Base-by-base conservation (phyloP, 2,329 filamentous ascomycete genomes). In the Aspergillus terreus region DNA sequence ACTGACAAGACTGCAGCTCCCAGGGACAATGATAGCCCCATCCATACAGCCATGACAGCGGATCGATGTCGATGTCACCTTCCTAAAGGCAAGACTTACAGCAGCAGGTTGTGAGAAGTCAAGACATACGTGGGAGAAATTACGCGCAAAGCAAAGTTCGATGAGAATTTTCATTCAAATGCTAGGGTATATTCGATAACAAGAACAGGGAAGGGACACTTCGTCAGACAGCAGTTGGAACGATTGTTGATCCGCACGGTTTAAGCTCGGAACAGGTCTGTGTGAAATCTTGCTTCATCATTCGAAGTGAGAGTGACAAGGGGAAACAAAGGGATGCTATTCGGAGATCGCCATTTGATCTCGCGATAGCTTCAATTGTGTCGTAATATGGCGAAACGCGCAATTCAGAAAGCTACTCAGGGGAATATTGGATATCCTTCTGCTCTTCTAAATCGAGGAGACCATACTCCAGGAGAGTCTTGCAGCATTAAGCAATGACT, bases 251-350 rank as follows among this genome's bases (percentile, higher is more conserved):
- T 76, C 74, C 70, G 70, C 74, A 76, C 64, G 82, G 76, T 75
- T 76, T 77, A 75, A 47, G 30, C 76, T 90, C 85, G 87, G 89
- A 87, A 89, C 71, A 75, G 72, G 71, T 75, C 69, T 75, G 73
- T 75, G 71, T 83, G 67, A 76, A 77, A 81, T 77, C 73, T 69
- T 70, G 69, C 74, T 76, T 82, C 79, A 80, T 81, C 79, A 81
- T 76, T 64, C 55, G 55, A 56, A 57, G 55, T 55, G 30, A 19
- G 44, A 45, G 33, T 40, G 23, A 41, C 21, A 23, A 48, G n/a
- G n/a, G 33, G n/a, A 47, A 51, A n/a, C 2, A 38, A 38, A 10
- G 14, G 38, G 15, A 40, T 45, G 50, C 10, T 14, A 27, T 11
- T n/a, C 2, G 15, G 7, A 25, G 27, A 27, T 32, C 15, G 19